Base-by-base conservation (phyloP, 1,284 basidiomycete genomes). In the Cryptococcus neoformans region DNA sequence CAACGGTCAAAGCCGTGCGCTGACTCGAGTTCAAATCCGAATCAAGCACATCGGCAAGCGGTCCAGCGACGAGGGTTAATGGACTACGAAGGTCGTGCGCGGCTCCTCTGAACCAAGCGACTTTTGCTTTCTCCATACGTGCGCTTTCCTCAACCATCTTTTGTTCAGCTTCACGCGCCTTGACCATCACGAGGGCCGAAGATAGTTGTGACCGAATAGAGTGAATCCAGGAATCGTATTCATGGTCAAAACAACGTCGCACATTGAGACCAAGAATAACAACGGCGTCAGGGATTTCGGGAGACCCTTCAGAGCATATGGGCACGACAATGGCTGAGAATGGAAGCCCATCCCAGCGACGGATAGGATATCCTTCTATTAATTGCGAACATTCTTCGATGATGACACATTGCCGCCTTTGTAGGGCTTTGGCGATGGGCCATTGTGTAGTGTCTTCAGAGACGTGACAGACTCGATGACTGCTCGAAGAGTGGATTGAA, bases 201-300 rank as follows among this genome's bases (percentile, higher is more conserved):
- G 65, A 60, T 7, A 79, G 63, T 36, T 75, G 73, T 0, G 70
- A 58, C 1, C 71, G 63, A 1, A 77, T 56, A 2, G 67, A 57
- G 50, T 72, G 60, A 21, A 73, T 52, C 69, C 69, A 78, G 38
- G 60, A 49, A 49, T 70, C 63, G 66, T 80, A 73, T 37, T 67
- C 67, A 1, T 55, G 49, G 50, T 78, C 75, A 47, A 73, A 69
- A 6, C 73, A 69, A 35, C 71, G 56, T 11, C 67, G 56, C 6
- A 72, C 51, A 60, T 78, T 78, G 41, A 79, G 66, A 14, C 79
- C 79, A n/a, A 80, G 59, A 45, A 80, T 69, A 39, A 80, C 48
- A n/a, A 80, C 72, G 0, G 68, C 72, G n/a, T 66, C 64, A 0
- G 78, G 76, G 0, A 70, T 51, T 1, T 68, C 69, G 16, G 62